These are phyloP conservation scores for Paraphaeosphaeria minitans DNA, from an alignment of 2,329 filamentous ascomycete species.

Conservation along the genomic window DNA sequence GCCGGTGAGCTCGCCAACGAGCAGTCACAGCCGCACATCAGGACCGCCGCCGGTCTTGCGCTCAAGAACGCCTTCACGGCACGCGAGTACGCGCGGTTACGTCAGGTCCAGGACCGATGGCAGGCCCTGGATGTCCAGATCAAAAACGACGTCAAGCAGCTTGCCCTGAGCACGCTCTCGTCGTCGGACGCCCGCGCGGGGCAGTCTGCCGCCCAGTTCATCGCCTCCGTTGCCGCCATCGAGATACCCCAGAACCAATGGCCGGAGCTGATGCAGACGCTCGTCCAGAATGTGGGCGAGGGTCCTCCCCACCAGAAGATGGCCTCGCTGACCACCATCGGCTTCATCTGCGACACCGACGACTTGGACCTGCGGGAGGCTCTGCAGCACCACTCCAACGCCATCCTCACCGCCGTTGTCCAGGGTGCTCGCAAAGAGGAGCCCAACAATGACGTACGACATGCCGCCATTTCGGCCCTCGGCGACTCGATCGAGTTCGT, in stretches of 20 bases:
- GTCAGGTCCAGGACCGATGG: slow-evolving; percentile 94
- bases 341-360: slow-evolving; percentile 96
- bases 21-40: slow-evolving; percentile 77
- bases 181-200: slow-evolving; percentile 83
- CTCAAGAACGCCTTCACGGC: slow-evolving; percentile 98
- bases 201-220: slow-evolving; percentile 89
- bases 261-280: slow-evolving; percentile 83
- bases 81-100: slow-evolving; percentile 84
- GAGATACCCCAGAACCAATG: slow-evolving; percentile 93
- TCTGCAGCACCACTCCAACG: slow-evolving; percentile 87
- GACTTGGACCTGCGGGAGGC: slow-evolving; percentile 83
- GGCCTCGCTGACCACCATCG: slow-evolving; percentile 92
- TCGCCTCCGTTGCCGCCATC: slow-evolving; percentile 91
- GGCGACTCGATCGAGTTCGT: slow-evolving; percentile 98
- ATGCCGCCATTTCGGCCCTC: slow-evolving; percentile 90
- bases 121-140: slow-evolving; percentile 78
- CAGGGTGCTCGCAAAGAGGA: slow-evolving; percentile 98
- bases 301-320: slow-evolving; percentile 91
- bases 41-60: slow-evolving; percentile 92
- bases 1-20: slow-evolving; percentile 95
- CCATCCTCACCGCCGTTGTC: slow-evolving; percentile 95
- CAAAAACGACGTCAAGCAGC: slow-evolving; percentile 85
- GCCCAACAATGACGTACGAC: slow-evolving; percentile 84
- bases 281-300: slow-evolving; percentile 91
- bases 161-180: slow-evolving; percentile 84